A percentile compares a stretch with the other conserved stretches of the same genome.
Evolutionary conservation across 225 moss, liverwort and hornwort species (phyloP).

Genomic region (Sphagnum contortum): DNA sequence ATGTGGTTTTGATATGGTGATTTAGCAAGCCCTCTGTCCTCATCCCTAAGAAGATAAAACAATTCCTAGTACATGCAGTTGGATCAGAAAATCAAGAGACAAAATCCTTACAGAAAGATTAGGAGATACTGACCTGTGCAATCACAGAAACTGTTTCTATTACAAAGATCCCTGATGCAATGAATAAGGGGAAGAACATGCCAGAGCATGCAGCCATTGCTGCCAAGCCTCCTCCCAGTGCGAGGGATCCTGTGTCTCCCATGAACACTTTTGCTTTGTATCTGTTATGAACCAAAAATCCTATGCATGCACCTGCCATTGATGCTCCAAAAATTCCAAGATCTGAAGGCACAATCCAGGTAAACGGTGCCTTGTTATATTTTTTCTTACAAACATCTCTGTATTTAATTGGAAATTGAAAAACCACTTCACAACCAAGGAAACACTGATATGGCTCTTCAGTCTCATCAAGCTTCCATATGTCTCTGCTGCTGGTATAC

Average conservation of each 20-base stretch:
- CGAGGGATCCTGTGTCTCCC: conserved; percentile 95
- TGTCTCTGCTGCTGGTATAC: no score
- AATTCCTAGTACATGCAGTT: no score
- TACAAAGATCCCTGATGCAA: conserved; percentile 79
- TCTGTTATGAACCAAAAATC: conserved; percentile 77
- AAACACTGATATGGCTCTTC: no score
- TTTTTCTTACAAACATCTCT: not conserved
- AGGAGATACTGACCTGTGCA: conserved; percentile 45
- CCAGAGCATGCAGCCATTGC: conserved; percentile 93
- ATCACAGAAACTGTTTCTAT: conserved; percentile 84
- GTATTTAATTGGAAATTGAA: not conserved
- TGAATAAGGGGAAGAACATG: conserved; percentile 87
- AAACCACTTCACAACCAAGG: no score
- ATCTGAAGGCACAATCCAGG: conserved; percentile 20
- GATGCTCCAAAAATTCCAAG: conserved; percentile 86
- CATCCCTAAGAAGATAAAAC: no score
- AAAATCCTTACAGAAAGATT: no score
- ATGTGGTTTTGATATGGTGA: no score
- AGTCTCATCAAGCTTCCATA: no score
- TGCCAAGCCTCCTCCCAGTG: conserved; percentile 87
- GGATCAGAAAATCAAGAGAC: no score
- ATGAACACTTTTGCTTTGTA: conserved; percentile 88
- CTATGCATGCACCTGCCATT: conserved; percentile 94
- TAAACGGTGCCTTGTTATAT: not conserved
- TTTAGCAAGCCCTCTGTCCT: no score